Evolutionary conservation across 2,329 filamentous ascomycete species (phyloP).

Genomic region (Plectosphaerella plurivora): DNA sequence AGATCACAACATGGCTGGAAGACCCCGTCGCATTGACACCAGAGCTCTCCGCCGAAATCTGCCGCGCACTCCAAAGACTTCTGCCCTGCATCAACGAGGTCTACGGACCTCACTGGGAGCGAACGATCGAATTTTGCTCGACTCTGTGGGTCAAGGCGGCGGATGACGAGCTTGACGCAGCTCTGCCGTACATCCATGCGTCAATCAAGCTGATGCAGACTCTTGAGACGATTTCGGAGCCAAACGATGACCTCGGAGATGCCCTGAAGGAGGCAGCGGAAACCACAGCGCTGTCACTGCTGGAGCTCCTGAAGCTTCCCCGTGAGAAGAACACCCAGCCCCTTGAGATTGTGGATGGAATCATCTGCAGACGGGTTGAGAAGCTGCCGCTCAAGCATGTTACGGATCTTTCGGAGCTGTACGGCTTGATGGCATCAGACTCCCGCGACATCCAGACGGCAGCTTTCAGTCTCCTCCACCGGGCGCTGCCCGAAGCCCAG

Average conservation of each 20-base stretch:
- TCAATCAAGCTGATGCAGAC: slow-evolving; percentile 67
- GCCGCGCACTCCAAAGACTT: slow-evolving; percentile 54
- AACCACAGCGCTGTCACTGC: slow-evolving; percentile 50
- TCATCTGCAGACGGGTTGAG: slow-evolving; percentile 66
- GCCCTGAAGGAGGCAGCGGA: slow-evolving; percentile 59
- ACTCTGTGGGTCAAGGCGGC: slow-evolving; percentile 49
- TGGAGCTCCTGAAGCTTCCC: slow-evolving; percentile 57
- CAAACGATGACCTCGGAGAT: slow-evolving; percentile 84
- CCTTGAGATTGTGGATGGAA: slow-evolving; percentile 67
- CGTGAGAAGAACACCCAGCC: slow-evolving; percentile 53
- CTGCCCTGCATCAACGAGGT: slow-evolving; percentile 74
- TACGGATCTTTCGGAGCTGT: slow-evolving; percentile 64
- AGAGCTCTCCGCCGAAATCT: slow-evolving; percentile 44
- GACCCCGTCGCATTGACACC: slow-evolving; percentile 37
- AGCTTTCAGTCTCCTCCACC: slow-evolving; percentile 75
- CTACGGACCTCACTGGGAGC: slow-evolving; percentile 85
- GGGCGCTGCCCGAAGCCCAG: slow-evolving; percentile 71
- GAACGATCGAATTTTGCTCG: slow-evolving; percentile 54
- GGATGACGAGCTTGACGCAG: slow-evolving; percentile 36
- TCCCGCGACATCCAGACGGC: slow-evolving; percentile 73
- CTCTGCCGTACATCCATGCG: slow-evolving; percentile 62
- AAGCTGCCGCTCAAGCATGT: slow-evolving; percentile 59
- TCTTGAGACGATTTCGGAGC: slow-evolving; percentile 61
- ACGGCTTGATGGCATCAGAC: slow-evolving; percentile 69
- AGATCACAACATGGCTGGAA: slow-evolving; percentile 69